Percentiles rank a stretch among this genome's conserved stretches.
Evolutionary conservation across 2,329 filamentous ascomycete species (phyloP).

Genomic region (Fusarium coffeatum): DNA sequence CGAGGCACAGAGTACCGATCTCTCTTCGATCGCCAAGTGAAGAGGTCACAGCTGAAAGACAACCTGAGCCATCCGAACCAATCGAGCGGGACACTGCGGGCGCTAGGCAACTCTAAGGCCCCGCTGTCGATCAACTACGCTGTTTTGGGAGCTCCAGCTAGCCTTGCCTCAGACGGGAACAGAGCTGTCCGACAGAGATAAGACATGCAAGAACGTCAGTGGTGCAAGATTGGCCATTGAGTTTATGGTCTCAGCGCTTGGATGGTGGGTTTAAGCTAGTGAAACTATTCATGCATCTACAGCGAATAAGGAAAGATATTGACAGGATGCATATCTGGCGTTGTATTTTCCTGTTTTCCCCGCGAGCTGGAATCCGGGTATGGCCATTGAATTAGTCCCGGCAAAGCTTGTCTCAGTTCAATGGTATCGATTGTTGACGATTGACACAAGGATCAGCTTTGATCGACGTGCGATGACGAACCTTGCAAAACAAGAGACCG

Average conservation of each 20-base stretch:
- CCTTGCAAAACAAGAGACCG: too few relatives aligned
- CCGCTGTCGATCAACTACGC: not conserved
- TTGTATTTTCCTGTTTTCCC: not conserved
- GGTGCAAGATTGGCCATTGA: too few relatives aligned
- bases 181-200: not conserved
- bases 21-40: not conserved
- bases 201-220: not conserved
- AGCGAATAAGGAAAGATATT: too few relatives aligned
- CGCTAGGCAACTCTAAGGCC: not conserved
- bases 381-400: not conserved
- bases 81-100: not conserved
- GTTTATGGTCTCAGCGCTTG: too few relatives aligned
- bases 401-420: not conserved
- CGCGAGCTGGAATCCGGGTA: not conserved
- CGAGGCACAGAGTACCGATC: too few relatives aligned
- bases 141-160: not conserved
- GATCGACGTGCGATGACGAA: not conserved
- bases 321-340: not conserved
- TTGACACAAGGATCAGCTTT: not conserved
- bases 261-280: rapidly evolving
- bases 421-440: rapidly evolving
- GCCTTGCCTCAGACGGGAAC: not conserved
- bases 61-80: not conserved
- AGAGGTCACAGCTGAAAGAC: not conserved
- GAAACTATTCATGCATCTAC: not conserved